phyloP scores from a whole-genome alignment of 352 stramenopile genomes.

The Hyaloperonospora brassicae region DNA sequence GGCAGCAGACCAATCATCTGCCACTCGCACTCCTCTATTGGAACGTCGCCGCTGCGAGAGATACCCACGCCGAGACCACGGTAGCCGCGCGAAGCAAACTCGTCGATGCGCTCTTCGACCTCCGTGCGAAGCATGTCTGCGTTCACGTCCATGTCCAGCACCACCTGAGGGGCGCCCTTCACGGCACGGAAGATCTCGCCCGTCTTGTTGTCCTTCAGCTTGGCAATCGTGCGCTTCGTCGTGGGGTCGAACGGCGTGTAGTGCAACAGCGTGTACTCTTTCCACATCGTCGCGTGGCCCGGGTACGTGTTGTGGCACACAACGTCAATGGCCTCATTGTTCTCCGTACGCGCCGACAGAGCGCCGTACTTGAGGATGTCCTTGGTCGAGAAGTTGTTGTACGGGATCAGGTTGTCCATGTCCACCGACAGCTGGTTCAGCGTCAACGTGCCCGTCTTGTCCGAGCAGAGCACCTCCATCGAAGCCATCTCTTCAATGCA shows the following conservation, averaged over 20 bases:
- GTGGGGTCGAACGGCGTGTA: conserved; percentile 81
- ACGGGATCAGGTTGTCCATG: conserved; percentile 71
- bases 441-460: conserved; percentile 93
- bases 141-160: conserved; percentile 79
- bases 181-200: conserved; percentile 83
- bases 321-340: conserved; percentile 69
- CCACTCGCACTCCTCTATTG: conserved; percentile 80
- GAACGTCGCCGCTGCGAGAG: conserved; percentile 48
- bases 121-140: conserved; percentile 42
- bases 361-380: conserved; percentile 61
- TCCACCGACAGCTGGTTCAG: conserved; percentile 95
- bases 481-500: conserved; percentile 90
- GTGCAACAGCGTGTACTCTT: conserved; percentile 68
- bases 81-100: conserved; percentile 63
- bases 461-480: conserved; percentile 91
- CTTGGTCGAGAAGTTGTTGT: conserved; percentile 49
- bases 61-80: conserved; percentile 58
- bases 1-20: conserved; percentile 89
- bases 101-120: conserved; percentile 79
- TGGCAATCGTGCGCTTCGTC: conserved; percentile 89
- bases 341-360: conserved; percentile 58
- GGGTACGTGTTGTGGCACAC: conserved; percentile 73
- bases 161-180: conserved; percentile 90
- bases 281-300: conserved; percentile 69
- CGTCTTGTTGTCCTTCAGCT: conserved; percentile 71